Evolutionary conservation across 495 filamentous ascomycete species (phyloP).

Genomic region (Pseudevernia furfuracea): DNA sequence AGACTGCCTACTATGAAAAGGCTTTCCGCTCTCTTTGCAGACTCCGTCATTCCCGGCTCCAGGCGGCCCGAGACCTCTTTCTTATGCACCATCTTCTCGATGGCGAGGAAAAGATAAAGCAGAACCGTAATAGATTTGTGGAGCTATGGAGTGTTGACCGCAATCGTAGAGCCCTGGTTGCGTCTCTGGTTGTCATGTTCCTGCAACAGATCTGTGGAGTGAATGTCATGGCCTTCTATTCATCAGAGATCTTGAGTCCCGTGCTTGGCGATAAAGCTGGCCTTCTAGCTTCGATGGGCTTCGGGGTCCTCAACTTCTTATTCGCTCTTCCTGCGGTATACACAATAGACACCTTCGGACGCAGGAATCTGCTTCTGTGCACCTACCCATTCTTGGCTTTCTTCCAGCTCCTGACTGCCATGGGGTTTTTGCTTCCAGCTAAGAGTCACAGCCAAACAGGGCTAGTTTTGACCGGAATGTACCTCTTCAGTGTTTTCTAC

Average conservation of each 20-base stretch:
- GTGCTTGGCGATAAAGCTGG: conserved; percentile 46
- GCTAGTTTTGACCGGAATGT: conserved; percentile 44
- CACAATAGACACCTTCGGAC: conserved; percentile 59
- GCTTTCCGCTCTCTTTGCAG: conserved; percentile 40
- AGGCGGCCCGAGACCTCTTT: conserved; percentile 48
- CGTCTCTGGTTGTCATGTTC: conserved; percentile 46
- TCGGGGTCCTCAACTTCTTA: conserved; percentile 58
- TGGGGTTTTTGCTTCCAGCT: conserved; percentile 48
- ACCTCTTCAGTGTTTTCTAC: conserved; percentile 43
- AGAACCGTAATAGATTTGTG: conserved; percentile 40
- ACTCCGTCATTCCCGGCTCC: conserved; percentile 40
- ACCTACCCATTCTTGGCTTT: conserved; percentile 57
- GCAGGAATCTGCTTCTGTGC: conserved; percentile 54
- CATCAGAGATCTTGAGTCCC: conserved; percentile 32
- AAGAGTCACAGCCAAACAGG: conserved; percentile 32
- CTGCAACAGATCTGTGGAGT: conserved; percentile 46
- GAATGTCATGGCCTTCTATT: conserved; percentile 46
- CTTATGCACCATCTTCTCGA: conserved; percentile 44
- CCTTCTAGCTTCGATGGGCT: conserved; percentile 49
- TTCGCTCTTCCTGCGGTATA: conserved; percentile 61
- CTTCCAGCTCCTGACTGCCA: conserved; percentile 49
- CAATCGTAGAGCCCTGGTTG: conserved; percentile 47
- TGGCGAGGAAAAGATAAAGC: conserved; percentile 40
- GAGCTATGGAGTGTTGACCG: conserved; percentile 50
- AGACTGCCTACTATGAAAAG: conserved; percentile 41